Base-by-base conservation (phyloP, 2,329 filamentous ascomycete genomes). In the Pyricularia pennisetigena region DNA sequence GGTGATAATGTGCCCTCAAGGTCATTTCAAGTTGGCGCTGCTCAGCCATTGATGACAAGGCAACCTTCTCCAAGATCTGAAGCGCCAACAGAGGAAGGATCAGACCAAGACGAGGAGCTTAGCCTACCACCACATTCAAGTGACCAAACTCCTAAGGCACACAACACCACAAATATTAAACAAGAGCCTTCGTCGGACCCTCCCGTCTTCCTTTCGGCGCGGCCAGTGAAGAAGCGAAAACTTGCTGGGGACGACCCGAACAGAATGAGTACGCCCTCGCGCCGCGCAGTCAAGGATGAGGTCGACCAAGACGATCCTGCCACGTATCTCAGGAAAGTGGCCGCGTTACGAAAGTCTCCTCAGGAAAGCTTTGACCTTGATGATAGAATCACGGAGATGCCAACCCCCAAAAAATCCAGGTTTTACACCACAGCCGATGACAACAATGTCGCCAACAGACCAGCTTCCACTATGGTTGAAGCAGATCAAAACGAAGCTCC, bases 351-450 rank as follows among this genome's bases (percentile, higher is more conserved):
- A 10, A 78, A 81, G 69, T 72, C 77, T 24, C 78, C 81, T 0
- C 79, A 84, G 59, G 86, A 88, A 67, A 90, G 86, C 68, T 80
- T 90, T 66, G 88, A 90, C 73, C 79, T 90, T 12, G 84, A 87
- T 72, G 80, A 82, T 35, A 41, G 30, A 28, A 23, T 26, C 32
- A 61, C 75, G 75, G 61, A 74, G 64, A 78, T 82, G 72, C 74
- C 79, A 67, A 86, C 81, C 14, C 80, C 79, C 66, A 78, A 77
- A 70, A 80, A 82, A 70, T 74, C 74, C 64, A 74, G 72, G 59
- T 59, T 70, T 0, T 64, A 69, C 2, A 32, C 29, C 12, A 12
- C 66, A 23, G 63, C n/a, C 4, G 16, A 29, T 1, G 32, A 24
- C 10, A 54, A n/a, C 41, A 4, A n/a, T 54, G 41, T 54, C n/a